Base-by-base conservation (phyloP, 768 basidiomycete genomes). In the Termitomyces heimii region DNA sequence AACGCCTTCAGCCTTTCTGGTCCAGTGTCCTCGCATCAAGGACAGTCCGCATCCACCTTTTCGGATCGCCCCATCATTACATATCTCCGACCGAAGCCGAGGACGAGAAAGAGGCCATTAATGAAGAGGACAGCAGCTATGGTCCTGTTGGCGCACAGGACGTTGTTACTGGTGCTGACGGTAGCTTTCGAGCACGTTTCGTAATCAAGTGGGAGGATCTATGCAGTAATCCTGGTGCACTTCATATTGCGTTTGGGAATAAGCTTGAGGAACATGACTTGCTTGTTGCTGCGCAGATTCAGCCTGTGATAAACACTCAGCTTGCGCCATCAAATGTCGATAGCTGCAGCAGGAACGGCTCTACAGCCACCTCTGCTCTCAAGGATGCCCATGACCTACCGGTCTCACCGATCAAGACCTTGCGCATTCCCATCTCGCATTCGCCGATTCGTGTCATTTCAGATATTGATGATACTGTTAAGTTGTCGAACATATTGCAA, bases 381-480 rank as follows among this genome's bases (percentile, higher is more conserved):
- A n/a, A 20, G 31, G 28, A 31, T 5, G 13, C 43, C 4, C 53
- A 48, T 29, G 40, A 43, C 24, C 0, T 31, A 4, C 53, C 22
- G 20, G 26, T 53, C 53, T 57, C 53, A 39, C 31, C 57, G 60
- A 66, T 67, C 7, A 69, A 70, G 26, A 67, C 69, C 1, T 61
- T 77, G 5, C 70, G 70, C 13, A 71, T 82, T 20, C 74, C 82
- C 6, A 76, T 92, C 35, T 82, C 86, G 0, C 73, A 84, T 63
- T 80, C 82, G 2, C 79, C 81, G 2, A 70, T 95, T 14, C 85
- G 92, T 18, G 82, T 96, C 54, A 87, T 98, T 14, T 95, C 93
- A 8, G 95, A 98, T 64, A 88, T 98, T 43, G 95, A 98, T 66
- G 95, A 98, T 70, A 98, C 95, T 0, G 79, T 97, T 56, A 95